A percentile compares a stretch with the other conserved stretches of the same genome.
These are phyloP conservation scores for Tremellales sp. DNA, from an alignment of 1,284 basidiomycete species.

Conservation along the genomic window DNA sequence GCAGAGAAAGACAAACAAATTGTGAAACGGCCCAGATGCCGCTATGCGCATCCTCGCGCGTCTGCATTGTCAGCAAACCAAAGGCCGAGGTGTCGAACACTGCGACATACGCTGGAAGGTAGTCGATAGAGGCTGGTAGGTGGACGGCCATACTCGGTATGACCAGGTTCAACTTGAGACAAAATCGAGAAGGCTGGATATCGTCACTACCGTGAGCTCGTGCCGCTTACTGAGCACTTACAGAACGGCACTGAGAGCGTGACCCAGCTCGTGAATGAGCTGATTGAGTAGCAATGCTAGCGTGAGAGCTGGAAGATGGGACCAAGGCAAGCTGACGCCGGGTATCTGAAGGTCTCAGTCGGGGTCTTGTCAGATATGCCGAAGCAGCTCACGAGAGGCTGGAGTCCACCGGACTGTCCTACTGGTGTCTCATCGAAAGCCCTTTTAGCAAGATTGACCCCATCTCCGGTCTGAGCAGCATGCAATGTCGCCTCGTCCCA, in stretches of 20 bases:
- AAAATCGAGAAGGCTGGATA: conserved; percentile 26
- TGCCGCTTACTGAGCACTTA: conserved; percentile 8
- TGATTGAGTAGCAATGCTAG: conserved; percentile 40
- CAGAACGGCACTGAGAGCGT: conserved; percentile 40
- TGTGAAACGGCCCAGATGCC: conserved; percentile 41
- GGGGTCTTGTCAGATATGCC: too few relatives aligned
- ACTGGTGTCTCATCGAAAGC: background rate
- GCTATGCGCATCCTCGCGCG: conserved; percentile 36
- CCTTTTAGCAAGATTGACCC: background rate
- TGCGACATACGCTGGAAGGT: conserved; percentile 20
- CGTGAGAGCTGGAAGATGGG: conserved; percentile 38
- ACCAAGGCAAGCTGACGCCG: conserved; percentile 41
- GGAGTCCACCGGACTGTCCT: conserved; percentile 6
- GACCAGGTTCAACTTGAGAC: conserved; percentile 28
- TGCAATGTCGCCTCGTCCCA: background rate
- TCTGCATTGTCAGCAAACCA: conserved; percentile 10
- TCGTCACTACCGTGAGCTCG: conserved; percentile 29
- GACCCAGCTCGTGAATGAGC: conserved; percentile 44
- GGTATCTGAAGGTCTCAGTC: conserved; percentile 11
- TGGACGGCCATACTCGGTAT: conserved; percentile 39
- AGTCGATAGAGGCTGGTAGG: conserved; percentile 34
- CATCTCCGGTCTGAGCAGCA: background rate
- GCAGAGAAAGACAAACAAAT: conserved; percentile 26
- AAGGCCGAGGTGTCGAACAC: background rate
- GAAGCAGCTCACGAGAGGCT: conserved; percentile 29